Evolutionary conservation across 805 yeast genomes (phyloP), one percentile per base, ranked within the genome.

Genomic region (Ogataea saltuana): DNA sequence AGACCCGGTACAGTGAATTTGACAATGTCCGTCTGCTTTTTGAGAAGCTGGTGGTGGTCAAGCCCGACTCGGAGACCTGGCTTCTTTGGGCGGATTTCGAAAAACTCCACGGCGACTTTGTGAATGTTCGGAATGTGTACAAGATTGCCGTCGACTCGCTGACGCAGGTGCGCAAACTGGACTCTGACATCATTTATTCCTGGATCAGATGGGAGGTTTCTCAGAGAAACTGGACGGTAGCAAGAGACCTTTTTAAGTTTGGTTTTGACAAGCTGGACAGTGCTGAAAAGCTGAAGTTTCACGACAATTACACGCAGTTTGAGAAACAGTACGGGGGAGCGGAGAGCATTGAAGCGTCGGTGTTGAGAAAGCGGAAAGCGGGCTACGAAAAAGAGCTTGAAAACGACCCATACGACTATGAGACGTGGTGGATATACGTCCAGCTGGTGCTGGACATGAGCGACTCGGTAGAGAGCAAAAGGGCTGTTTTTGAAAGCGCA

Each of bases 371-470:
- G 53, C 67, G 95, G 45, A 74, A 71, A 46, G 60, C 69, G 6
- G 68, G 68, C 41, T 87, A 85, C 58, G 81, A 82, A 53, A 59
- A 65, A 3, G 68, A 64, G 16, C 52, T 86, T 11, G 45, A 56
- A 6, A 51, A 56, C 9, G 68, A 76, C 40, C 81, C 88, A 1
- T 30, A 43, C 0, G 86, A 87, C 63, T 81, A 79, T 60, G 93
- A 85, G 54, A 66, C 80, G 0, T 90, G 98, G 97, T 89, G 96
- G 91, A 59, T 76, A 0, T 82, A 81, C 54, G 46, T 88, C 2
- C 69, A 75, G 10, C 57, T 87, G 18, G 53, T 80, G 10, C 74
- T 74, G 39, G 70, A 72, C 18, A 56, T 58, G 4, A 54, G 69
- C 4, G 15, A 55, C 10, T 56, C 54, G 16, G 56, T 63, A 0